Base-by-base conservation (phyloP, 768 basidiomycete genomes). In the Boletus vermiculosoides region DNA sequence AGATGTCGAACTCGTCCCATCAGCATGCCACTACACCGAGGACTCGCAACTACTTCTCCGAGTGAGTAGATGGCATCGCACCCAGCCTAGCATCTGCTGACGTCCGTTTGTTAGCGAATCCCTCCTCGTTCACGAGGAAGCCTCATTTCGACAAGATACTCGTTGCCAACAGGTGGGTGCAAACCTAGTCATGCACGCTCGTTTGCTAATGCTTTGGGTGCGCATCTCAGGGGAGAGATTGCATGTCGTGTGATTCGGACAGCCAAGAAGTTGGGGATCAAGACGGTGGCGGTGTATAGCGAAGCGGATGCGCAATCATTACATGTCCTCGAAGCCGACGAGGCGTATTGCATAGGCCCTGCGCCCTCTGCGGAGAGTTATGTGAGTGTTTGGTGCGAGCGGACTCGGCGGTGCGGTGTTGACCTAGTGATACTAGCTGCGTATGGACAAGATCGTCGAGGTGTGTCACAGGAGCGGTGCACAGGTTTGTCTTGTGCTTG, bases 211-310 rank as follows among this genome's bases (percentile, higher is more conserved):
- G 46, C 12, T 56, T 23, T 34, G 44, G 16, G 57, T 20, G 5
- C 52, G 2, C 30, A 3, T 45, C 36, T 15, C 59, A 96, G 94
- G 71, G 94, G 94, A 46, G 94, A 98, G 73, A 98, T 98, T 60
- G 94, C 94, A 6, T 97, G 95, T 71, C 87, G 94, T 20, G 92
- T 98, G 44, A 96, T 96, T 54, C 86, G 90, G 25, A 96, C 94
- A 0, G 92, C 92, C 3, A 85, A 79, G 71, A 90, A 88, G 67
- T 77, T 97, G 4, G 94, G 95, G 0, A 88, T 97, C 69, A 87
- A 83, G 79, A 94, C 92, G 0, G 94, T 97, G 16, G 94, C 94
- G 0, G 90, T 98, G 8, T 97, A 89, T 68, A 92, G 90, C 58
- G 92, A 95, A 46, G 92, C 85, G 8, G 95, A 98, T 62, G 82